These are phyloP conservation scores for Botrytis galanthina DNA, from an alignment of 2,329 filamentous ascomycete genomes.

Conservation along the genomic window DNA sequence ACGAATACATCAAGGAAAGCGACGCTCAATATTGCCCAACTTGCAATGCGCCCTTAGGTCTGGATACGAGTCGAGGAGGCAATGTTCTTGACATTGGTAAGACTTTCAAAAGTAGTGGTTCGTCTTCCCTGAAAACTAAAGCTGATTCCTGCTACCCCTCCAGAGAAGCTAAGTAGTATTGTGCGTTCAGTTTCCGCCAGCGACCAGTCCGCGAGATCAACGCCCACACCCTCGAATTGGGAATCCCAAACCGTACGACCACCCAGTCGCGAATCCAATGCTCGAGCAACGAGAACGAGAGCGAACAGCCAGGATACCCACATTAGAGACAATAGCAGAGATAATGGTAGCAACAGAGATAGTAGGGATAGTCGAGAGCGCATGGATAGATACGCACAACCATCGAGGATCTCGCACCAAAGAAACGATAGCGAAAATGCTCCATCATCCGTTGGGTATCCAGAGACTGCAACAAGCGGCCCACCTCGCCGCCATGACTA, in stretches of 20 bases:
- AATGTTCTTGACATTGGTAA: slow-evolving; percentile 89
- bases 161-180: slow-evolving; percentile 93
- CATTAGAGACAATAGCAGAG: slow-evolving; percentile 41
- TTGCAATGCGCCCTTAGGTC: slow-evolving; percentile 84
- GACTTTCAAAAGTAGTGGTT: slow-evolving; percentile 38
- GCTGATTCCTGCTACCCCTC: slow-evolving; percentile 27
- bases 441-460: slow-evolving; percentile 76
- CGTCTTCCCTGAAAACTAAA: slow-evolving; percentile 32
- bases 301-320: slow-evolving; percentile 32
- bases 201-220: slow-evolving; percentile 46
- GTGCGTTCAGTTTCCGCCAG: slow-evolving; percentile 75
- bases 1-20: slow-evolving; percentile 94
- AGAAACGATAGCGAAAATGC: slow-evolving; percentile 77
- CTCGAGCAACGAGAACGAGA: slow-evolving; percentile 32
- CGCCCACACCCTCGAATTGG: slow-evolving; percentile 64
- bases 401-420: slow-evolving; percentile 48
- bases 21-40: slow-evolving; percentile 92
- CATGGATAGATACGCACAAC: slow-evolving; percentile 44
- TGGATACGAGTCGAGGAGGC: slow-evolving; percentile 88
- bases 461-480: slow-evolving; percentile 69
- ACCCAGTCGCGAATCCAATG: slow-evolving; percentile 46
- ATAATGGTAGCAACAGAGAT: slow-evolving; percentile 35
- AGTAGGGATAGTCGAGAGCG: slow-evolving; percentile 49
- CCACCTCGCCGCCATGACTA: slow-evolving; percentile 81
- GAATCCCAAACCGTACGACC: slow-evolving; percentile 59